phyloP scores from a whole-genome alignment of 2,329 filamentous ascomycete species.

The Xylaria sp. region DNA sequence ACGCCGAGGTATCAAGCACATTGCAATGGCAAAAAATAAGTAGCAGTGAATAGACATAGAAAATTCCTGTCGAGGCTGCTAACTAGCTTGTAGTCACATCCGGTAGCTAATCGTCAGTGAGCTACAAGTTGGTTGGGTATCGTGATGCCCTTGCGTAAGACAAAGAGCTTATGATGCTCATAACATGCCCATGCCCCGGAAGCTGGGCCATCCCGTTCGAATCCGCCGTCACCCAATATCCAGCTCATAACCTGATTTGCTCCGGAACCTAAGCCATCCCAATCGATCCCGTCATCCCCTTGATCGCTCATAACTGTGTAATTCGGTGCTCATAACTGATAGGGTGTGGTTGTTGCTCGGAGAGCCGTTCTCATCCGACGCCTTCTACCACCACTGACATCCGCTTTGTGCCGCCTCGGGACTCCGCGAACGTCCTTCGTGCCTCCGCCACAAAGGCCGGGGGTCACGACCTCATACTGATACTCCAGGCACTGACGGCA shows the following conservation, averaged over 20 bases:
- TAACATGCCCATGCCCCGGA: slow-evolving; percentile 34
- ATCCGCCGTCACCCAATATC: slow-evolving; percentile 26
- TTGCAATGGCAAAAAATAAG: neutral
- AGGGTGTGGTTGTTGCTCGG: slow-evolving; percentile 6
- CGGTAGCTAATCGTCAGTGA: slow-evolving; percentile 31
- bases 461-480: slow-evolving; percentile 32
- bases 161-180: slow-evolving; percentile 21
- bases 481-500: slow-evolving; percentile 15
- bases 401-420: slow-evolving; percentile 35
- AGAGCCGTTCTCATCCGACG: slow-evolving; percentile 31
- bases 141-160: slow-evolving; percentile 6
- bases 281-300: slow-evolving; percentile 28
- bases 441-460: slow-evolving; percentile 22
- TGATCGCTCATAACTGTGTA: slow-evolving; percentile 9
- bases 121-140: slow-evolving; percentile 20
- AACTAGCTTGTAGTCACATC: slow-evolving; percentile 22
- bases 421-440: slow-evolving; percentile 33
- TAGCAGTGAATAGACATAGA: slow-evolving; percentile 21
- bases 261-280: slow-evolving; percentile 30
- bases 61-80: slow-evolving; percentile 33
- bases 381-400: slow-evolving; percentile 27
- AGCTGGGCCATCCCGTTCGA: slow-evolving; percentile 32
- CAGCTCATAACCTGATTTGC: slow-evolving; percentile 33
- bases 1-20: neutral
- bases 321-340: slow-evolving; percentile 33